A percentile compares a stretch with the other conserved stretches of the same genome.
phyloP scores from a whole-genome alignment of 306 rosid species.

The Sicyos baderoa region DNA sequence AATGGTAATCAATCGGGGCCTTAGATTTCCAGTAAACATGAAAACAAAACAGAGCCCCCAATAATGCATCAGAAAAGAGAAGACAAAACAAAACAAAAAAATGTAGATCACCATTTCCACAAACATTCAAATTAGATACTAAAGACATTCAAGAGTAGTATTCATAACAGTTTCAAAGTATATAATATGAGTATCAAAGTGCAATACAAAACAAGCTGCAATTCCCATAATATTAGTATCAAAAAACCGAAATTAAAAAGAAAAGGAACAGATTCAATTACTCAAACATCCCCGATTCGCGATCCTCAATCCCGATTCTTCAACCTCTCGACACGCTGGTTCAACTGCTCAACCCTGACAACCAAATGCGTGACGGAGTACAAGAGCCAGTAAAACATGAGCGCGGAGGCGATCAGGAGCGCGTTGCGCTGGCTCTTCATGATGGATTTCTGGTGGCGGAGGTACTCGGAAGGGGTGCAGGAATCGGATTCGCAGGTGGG shows the following conservation, averaged over 20 bases:
- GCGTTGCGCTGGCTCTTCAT: constrained; percentile 99
- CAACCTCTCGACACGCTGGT: constrained; percentile 75
- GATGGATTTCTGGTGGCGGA: constrained; percentile 94
- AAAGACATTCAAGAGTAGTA: background rate
- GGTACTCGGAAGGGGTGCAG: constrained; percentile 68
- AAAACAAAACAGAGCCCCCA: background rate
- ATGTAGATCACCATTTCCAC: background rate
- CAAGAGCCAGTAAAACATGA: constrained; percentile 88
- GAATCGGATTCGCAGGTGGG: constrained; percentile 67
- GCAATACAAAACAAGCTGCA: background rate
- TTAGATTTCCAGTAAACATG: background rate
- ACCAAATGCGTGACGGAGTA: constrained; percentile 79
- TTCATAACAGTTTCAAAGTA: background rate
- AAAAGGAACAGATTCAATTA: background rate
- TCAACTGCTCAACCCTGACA: constrained; percentile 64
- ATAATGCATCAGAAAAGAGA: background rate
- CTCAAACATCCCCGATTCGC: background rate
- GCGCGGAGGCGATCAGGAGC: constrained; percentile 74
- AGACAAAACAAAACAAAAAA: background rate
- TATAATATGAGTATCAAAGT: background rate
- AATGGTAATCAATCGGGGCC: too few species aligned
- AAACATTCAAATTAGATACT: background rate
- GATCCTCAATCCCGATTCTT: constrained; percentile 60
- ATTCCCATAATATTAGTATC: background rate
- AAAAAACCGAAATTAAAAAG: background rate